Evolutionary conservation across 306 rosid species (phyloP), one percentile per base, ranked within the genome.

Genomic region (Lathyrus tuberosus): DNA sequence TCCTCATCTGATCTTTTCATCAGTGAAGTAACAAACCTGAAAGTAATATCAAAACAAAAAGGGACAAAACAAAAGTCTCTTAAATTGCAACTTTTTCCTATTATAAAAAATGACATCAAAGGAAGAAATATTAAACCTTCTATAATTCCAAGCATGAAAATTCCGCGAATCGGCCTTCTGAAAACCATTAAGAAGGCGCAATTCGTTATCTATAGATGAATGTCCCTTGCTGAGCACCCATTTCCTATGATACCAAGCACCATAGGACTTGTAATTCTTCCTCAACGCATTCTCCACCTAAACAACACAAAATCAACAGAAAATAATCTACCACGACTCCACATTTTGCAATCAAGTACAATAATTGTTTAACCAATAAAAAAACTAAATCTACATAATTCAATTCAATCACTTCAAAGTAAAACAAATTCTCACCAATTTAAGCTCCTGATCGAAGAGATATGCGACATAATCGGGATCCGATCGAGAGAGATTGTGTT

Each of bases 171-270:
- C 99, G 0, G 68, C 80, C 71, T 76, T 89, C 84, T 95, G 97
- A 66, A 88, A 89, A 69, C 69, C 78, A 28, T 72, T 84, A 53
- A 91, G 75, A 51, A 95, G 95, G 47, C 81, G 84, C 82, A 91
- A 37, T 71, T 95, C 99, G 1, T 82, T 77, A 71, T 89, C 96
- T 26, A 85, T 70, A 24, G 94, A 89, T 6, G 95, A 87, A 70
- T 82, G 84, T 3, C 91, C 95, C 83, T 81, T 88, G 83, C 86
- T 84, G 14, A 91, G 75, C 10, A 94, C 85, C 96, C 97, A 94
- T 85, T 94, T 87, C 43, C 96, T 81, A 76, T 91, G 97, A 82
- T 90, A 83, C 97, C 98, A 94, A 10, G 91, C 99, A 18, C 97
- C 92, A 40, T 90, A 94, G 4, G 99, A 88, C 86, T 91, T 94